Evolutionary conservation across 2,329 filamentous ascomycete genomes (phyloP), one percentile per base, ranked within the genome.

Genomic region (Trichophyton benhamiae): DNA sequence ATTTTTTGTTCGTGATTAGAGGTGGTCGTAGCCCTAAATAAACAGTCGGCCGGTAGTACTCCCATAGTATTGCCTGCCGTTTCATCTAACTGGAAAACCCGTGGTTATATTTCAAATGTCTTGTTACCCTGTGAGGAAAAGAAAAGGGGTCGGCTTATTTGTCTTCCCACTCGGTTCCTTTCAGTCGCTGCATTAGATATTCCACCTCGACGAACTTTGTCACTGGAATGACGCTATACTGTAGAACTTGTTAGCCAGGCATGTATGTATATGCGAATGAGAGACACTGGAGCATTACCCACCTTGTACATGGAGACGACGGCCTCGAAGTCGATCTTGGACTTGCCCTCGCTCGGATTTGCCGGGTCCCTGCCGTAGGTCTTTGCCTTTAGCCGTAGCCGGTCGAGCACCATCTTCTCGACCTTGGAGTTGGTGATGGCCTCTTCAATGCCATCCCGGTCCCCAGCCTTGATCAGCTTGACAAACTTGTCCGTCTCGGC

Each of bases 131-230:
- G 15, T 11, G 11, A n/a, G 13, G 13, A 44, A 44, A 15, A n/a
- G 41, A n/a, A n/a, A 44, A n/a, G 62, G 20, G 6, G 55, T 71
- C 65, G 65, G 78, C 75, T 78, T 78, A 80, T 62, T 27, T 9
- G 55, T 71, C 65, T 65, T 78, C 76, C 78, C 78, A 80, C 68
- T 78, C 64, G 2, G 78, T 80, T 30, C 77, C 77, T 67, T 77
- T 83, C 60, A 99, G 78, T 65, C 94, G 83, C 75, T 97, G 90
- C 89, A 99, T 95, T 67, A 99, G 79, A 73, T 99, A 99, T 69
- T 99, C 94, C 8, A 99, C 91, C 79, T 99, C 94, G 46, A 99
- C 92, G 65, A 91, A 87, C 75, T 99, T 99, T n/a, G 94, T 99
- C 73, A 97, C 76, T 0, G 94, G 94, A 68, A 99, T 99, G 63